Base-by-base conservation (phyloP, 2,329 filamentous ascomycete genomes). In the Arachnopeziza araneosa region DNA sequence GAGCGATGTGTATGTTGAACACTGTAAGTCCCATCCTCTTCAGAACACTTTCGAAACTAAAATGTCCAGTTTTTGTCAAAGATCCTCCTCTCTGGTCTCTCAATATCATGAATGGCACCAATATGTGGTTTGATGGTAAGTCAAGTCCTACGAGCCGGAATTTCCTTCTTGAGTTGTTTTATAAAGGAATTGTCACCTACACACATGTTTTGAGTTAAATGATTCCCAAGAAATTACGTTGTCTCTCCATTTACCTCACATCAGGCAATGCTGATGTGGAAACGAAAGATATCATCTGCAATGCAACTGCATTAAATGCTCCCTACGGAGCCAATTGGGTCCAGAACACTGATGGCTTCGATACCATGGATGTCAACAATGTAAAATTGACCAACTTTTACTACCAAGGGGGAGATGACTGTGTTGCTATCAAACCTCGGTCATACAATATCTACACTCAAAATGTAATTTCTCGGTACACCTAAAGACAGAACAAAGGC, bases 391-490 rank as follows among this genome's bases (percentile, higher is more conserved):
- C 72, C 3, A 80, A 81, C 60, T 77, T 83, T 56, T 71, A 75
- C 6, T 84, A 82, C 65, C 79, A 82, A 71, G 81, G 81, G 10
- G 80, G 81, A 51, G 81, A 84, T 63, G 81, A 83, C 68, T 84
- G 81, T 60, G 76, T 83, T 30, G 81, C 82, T 3, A 79, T 84
- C 63, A 84, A 84, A 62, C 79, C 81, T 0, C 75, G 81, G n/a
- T 79, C 76, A 0, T 81, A 80, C 68, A 78, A 82, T 55, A 74
- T 84, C 50, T 72, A 70, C 49, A 73, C 79, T 22, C 73, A 75
- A 24, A 82, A 83, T 57, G 77, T 78, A 50, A 53, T 51, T 52
- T 21, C 22, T 51, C 1, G 24, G 14, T 48, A 55, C 19, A 6
- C 21, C 44, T 23, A 53, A 8, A 9, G 24, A 55, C n/a, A 26